Evolutionary conservation across 257 asterid species (phyloP), one percentile per base, ranked within the genome.

Genomic region (Capsicum baccatum): DNA sequence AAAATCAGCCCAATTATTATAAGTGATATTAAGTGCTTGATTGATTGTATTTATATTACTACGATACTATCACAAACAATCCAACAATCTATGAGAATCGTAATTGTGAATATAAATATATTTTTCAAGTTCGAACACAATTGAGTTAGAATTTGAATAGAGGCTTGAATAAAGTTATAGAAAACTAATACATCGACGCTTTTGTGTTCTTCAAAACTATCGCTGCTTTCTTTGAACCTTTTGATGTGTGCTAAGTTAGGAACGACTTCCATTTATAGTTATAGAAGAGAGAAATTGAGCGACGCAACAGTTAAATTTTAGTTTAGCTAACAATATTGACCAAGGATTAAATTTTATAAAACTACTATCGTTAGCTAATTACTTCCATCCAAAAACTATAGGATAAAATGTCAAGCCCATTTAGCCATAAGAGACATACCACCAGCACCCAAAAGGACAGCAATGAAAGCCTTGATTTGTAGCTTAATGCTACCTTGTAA

Each of bases 351-450:
- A 7, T 68, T 15, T 0, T 14, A 14, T 39, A 56, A 56, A 56
- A 15, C 6, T 56, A 59, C 17, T 44, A 6, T 17, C 2, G 55
- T 70, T 55, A 33, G 9, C 71, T 26, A 60, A 19, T 60, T 9
- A 60, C 37, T 60, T 62, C 37, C 52, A 68, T 37, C 76, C 13
- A 68, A 3, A 39, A 68, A 7, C 19, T 16, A 16, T 42, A 74
- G 13, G 62, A 74, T 74, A 8, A 74, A 50, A 50, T 56, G 12
- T 69, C 54, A 90, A 57, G 91, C 88, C 90, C 91, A 90, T 83
- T 84, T 88, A 12, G 91, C 92, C 92, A 88, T 85, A 54, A 90
- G 84, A 81, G 92, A 90, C 91, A 90, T 90, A 3, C 90, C 92
- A 7, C 87, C 91, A 19, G 85, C 88, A 9, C 91, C 91, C 39